These are phyloP conservation scores for Ophiocordyceps australis DNA, from an alignment of 2,329 filamentous ascomycete species.

Conservation along the genomic window DNA sequence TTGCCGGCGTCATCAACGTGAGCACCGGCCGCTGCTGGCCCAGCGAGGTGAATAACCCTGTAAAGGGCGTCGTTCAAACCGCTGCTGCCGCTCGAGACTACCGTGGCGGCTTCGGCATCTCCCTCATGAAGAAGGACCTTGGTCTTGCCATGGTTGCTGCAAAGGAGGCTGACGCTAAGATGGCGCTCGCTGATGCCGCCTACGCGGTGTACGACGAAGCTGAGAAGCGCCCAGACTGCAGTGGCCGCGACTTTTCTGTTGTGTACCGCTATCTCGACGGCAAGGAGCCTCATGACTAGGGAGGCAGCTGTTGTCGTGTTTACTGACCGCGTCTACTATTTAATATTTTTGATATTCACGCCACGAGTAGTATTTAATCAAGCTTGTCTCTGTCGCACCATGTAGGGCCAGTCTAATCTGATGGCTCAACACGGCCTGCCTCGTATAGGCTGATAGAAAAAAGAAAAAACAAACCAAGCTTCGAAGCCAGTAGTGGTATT, in stretches of 20 bases:
- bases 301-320: too few relatives aligned
- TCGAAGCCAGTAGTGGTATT: too few relatives aligned
- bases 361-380: too few relatives aligned
- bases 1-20: conserved; percentile 79
- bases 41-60: conserved; percentile 88
- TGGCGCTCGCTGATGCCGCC: conserved; percentile 46
- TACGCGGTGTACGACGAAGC: conserved; percentile 49
- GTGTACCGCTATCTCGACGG: conserved; percentile 56
- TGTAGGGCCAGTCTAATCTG: too few relatives aligned
- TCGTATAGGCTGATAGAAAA: too few relatives aligned
- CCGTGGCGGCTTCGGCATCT: conserved; percentile 57
- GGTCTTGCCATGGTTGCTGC: conserved; percentile 56
- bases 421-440: too few relatives aligned
- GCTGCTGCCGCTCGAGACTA: conserved; percentile 66
- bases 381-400: too few relatives aligned
- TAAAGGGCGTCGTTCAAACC: conserved; percentile 62
- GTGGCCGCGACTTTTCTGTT: conserved; percentile 64
- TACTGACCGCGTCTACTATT: too few relatives aligned
- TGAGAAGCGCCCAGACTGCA: conserved; percentile 39
- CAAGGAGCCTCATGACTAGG: conserved; percentile 22
- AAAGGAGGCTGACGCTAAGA: conserved; percentile 42
- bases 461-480: too few relatives aligned
- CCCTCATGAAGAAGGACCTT: conserved; percentile 68
- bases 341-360: too few relatives aligned
- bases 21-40: conserved; percentile 95